Conservation (phyloP, 352 stramenopile species). For the Globisporangium takayamanum region DNA sequence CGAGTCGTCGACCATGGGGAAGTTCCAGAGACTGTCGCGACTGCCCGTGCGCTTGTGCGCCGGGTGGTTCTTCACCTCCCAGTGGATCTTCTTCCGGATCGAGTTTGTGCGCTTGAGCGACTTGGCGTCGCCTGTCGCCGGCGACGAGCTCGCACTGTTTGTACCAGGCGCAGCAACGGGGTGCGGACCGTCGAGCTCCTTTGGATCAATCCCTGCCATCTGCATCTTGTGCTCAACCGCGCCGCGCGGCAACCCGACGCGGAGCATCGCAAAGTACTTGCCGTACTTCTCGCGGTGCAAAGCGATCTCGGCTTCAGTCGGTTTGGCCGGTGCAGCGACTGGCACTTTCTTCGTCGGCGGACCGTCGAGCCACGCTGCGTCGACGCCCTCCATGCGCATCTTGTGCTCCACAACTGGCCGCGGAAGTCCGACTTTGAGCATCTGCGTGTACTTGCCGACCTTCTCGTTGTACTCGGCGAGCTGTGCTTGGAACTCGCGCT, state of each 20-base stretch:
- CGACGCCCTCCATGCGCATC: conserved; percentile 75
- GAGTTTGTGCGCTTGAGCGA: conserved; percentile 53
- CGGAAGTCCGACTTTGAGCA: conserved; percentile 76
- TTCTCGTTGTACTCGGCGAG: conserved; percentile 66
- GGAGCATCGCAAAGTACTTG: conserved; percentile 85
- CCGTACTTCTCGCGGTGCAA: conserved; percentile 65
- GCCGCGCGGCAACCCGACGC: conserved; percentile 58
- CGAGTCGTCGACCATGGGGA: conserved; percentile 32
- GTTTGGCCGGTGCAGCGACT: conserved; percentile 12
- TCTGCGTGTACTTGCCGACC: conserved; percentile 63
- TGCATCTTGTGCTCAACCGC: conserved; percentile 86
- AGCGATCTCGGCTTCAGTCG: conserved; percentile 44
- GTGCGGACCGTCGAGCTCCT: conserved; percentile 55
- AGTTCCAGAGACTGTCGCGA: conserved; percentile 66
- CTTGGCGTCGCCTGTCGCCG: conserved; percentile 12
- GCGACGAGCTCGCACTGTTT: neutral
- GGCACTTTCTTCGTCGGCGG: conserved; percentile 34
- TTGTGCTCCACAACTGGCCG: conserved; percentile 70
- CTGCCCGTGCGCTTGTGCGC: conserved; percentile 12
- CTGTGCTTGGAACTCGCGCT: conserved; percentile 41
- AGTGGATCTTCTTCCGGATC: conserved; percentile 86
- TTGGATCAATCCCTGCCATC: conserved; percentile 60
- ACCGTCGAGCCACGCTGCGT: conserved; percentile 55
- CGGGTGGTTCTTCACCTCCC: conserved; percentile 49
- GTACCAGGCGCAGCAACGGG: conserved; percentile 12